phyloP scores from a whole-genome alignment of 257 asterid genomes.

The Ilex asprella region DNA sequence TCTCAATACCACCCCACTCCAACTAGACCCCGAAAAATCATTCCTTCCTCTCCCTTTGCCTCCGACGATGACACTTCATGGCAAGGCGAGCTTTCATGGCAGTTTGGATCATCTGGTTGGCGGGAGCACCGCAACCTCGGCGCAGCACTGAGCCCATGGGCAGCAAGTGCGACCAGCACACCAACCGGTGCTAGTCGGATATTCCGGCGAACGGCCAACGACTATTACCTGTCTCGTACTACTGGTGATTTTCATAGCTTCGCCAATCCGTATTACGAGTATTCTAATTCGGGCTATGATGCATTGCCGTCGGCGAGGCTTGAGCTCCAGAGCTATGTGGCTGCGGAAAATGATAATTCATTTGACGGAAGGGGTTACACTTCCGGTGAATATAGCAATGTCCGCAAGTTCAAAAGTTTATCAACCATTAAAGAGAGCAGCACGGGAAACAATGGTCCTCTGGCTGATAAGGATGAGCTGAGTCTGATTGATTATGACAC shows the following conservation, averaged over 20 bases:
- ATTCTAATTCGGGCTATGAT: slow-evolving; percentile 30
- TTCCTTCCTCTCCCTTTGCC: slow-evolving; percentile 59
- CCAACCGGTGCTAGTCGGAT: slow-evolving; percentile 27
- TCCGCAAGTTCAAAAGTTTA: slow-evolving; percentile 12
- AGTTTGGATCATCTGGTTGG: slow-evolving; percentile 54
- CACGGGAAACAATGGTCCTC: slow-evolving; percentile 19
- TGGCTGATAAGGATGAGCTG: slow-evolving; percentile 25
- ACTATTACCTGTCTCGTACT: slow-evolving; percentile 43
- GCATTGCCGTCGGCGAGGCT: slow-evolving; percentile 37
- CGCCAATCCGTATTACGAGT: slow-evolving; percentile 23
- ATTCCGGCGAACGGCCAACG: slow-evolving; percentile 59
- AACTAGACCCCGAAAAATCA: slow-evolving; percentile 19
- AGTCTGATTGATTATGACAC: slow-evolving; percentile 26
- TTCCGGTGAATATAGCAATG: slow-evolving; percentile 11
- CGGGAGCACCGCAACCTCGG: slow-evolving; percentile 47
- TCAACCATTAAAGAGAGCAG: slow-evolving; percentile 24
- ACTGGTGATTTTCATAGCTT: slow-evolving; percentile 24
- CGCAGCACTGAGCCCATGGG: slow-evolving; percentile 60
- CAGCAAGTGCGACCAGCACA: slow-evolving; percentile 23
- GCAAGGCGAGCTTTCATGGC: slow-evolving; percentile 76
- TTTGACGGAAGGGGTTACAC: slow-evolving; percentile 17
- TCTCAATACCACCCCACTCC: slow-evolving; percentile 14
- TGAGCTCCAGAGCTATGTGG: slow-evolving; percentile 56
- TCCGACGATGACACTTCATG: slow-evolving; percentile 57
- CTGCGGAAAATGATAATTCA: slow-evolving; percentile 24